Conservation (phyloP, 805 yeast genomes). For the Scheffersomyces lignosus region DNA sequence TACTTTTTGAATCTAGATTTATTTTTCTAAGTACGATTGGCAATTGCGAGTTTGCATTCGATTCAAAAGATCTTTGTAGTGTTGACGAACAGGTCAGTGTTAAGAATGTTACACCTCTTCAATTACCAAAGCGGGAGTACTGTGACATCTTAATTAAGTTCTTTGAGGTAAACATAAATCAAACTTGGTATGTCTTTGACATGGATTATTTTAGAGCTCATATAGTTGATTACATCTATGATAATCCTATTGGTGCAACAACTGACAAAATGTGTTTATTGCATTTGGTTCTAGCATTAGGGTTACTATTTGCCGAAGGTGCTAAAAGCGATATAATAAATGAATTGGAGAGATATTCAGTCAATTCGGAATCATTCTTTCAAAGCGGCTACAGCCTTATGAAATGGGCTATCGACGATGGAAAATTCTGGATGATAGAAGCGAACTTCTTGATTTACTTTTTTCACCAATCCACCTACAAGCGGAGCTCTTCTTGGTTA, state of each 20-base stretch:
- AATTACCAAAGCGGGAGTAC: slow-evolving; percentile 6
- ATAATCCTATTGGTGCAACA: slow-evolving; percentile 24
- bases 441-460: slow-evolving; percentile 36
- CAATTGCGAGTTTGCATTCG: slow-evolving; percentile 31
- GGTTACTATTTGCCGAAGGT: slow-evolving; percentile 33
- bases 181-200: slow-evolving; percentile 36
- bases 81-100: slow-evolving; percentile 32
- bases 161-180: slow-evolving; percentile 37
- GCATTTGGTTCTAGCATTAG: slow-evolving; percentile 39
- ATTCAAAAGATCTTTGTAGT: slow-evolving; percentile 32
- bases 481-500: slow-evolving; percentile 42
- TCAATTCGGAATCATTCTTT: slow-evolving; percentile 30
- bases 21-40: slow-evolving; percentile 31
- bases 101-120: slow-evolving; percentile 3
- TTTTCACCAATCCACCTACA: slow-evolving; percentile 36
- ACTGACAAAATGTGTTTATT: slow-evolving; percentile 28
- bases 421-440: slow-evolving; percentile 41
- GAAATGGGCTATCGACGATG: slow-evolving; percentile 30
- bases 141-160: slow-evolving; percentile 14
- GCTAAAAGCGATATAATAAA: slow-evolving; percentile 24
- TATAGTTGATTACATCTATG: slow-evolving; percentile 27
- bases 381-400: slow-evolving; percentile 30
- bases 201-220: slow-evolving; percentile 25
- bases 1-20: slow-evolving; percentile 36
- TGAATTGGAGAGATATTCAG: slow-evolving; percentile 7